Evolutionary conservation across 1,284 basidiomycete species (phyloP).

Genomic region (Ganoderma sinense): DNA sequence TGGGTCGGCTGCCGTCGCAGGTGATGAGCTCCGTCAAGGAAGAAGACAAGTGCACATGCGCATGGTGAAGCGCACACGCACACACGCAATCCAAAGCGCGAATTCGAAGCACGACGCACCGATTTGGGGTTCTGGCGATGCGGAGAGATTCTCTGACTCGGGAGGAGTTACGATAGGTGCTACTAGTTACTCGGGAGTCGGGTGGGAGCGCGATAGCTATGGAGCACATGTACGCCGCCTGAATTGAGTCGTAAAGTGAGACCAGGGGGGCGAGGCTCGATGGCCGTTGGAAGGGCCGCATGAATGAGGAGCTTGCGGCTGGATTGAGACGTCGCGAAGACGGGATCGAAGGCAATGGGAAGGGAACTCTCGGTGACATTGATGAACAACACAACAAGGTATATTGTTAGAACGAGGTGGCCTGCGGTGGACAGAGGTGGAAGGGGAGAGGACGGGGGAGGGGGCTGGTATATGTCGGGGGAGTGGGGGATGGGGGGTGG

Average conservation of each 20-base stretch:
- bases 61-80: conserved; percentile 40
- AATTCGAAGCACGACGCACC: conserved; percentile 1
- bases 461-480: neutral
- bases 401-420: conserved; percentile 19
- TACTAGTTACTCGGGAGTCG: neutral
- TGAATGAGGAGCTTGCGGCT: neutral
- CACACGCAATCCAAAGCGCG: conserved; percentile 9
- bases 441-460: neutral
- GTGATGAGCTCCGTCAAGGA: conserved; percentile 74
- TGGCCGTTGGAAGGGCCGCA: neutral
- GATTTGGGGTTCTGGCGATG: neutral
- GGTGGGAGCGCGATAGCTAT: neutral
- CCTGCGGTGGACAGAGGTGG: neutral
- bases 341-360: conserved; percentile 4
- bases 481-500: conserved; percentile 17
- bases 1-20: conserved; percentile 41
- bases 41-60: conserved; percentile 72
- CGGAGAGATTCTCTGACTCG: conserved; percentile 1
- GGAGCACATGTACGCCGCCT: neutral
- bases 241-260: conserved; percentile 9
- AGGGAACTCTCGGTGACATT: conserved; percentile 30
- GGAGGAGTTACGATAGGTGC: conserved; percentile 5
- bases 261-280: neutral
- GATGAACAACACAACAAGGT: conserved; percentile 13
- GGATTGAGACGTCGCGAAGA: neutral